Base-by-base conservation (phyloP, 2,329 filamentous ascomycete genomes). In the Colletotrichum sp. region DNA sequence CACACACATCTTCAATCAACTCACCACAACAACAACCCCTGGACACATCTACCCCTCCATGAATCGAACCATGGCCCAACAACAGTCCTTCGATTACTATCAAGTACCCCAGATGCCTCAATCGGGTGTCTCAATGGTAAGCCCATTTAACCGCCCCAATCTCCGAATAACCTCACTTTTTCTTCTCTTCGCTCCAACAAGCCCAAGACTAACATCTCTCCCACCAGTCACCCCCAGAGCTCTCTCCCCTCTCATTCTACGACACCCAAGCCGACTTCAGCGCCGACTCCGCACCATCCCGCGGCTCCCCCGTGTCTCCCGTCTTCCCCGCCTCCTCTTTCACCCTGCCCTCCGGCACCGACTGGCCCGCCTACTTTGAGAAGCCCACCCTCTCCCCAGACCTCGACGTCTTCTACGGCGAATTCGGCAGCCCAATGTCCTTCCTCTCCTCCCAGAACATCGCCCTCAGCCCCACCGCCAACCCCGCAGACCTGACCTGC, bases 241-340 rank as follows among this genome's bases (percentile, higher is more conserved):
- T 79, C 32, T 78, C 78, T 6, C 77, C 77, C 9, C 75, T 75
- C 64, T 77, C 78, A 4, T 77, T 76, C 69, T 79, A 78, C 77
- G 78, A 79, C 71, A 60, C 64, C 16, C 78, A 79, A 32, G 77
- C 80, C 49, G 83, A 85, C 76, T 83, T 83, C 79, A 81, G 80
- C 64, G 82, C 82, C 36, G 84, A 85, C 78, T 84, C 84, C 34
- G 81, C 83, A 6, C 79, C 81, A n/a, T 84, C 84, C 18, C 81
- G 83, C 12, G 78, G 78, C 32, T 81, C 80, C 7, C 80, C 80
- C 28, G 72, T 80, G 28, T 85, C 83, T 0, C 82, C 83, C 62
- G 67, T 82, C 59, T 81, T 83, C 36, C 73, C 73, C 21, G 78
- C 82, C 63, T 81, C 80, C 64, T 80, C 83, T 32, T 84, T 81